Conservation (phyloP, 148 eudicot species). For the Beta vulgaris region DNA sequence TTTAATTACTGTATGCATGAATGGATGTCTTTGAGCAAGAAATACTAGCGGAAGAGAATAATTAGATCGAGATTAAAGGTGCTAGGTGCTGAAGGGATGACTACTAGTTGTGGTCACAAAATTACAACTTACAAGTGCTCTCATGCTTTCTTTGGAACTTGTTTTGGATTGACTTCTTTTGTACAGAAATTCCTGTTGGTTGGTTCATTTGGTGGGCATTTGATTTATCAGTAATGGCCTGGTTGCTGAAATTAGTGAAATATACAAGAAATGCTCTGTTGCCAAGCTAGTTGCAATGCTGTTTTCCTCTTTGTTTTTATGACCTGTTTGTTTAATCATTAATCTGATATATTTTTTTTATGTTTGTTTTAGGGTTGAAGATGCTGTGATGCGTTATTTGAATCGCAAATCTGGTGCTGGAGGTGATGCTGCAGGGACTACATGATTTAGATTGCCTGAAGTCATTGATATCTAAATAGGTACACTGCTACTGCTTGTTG, state of each 20-base stretch:
- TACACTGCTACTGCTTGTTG: not conserved
- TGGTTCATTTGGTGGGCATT: not conserved
- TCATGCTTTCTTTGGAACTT: not conserved
- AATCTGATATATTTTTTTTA: not conserved
- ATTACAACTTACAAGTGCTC: not conserved
- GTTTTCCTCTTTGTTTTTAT: not conserved
- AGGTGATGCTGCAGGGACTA: slow-evolving; percentile 53
- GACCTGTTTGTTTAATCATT: not conserved
- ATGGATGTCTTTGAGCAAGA: not conserved
- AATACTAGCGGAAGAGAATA: not conserved
- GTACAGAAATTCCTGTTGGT: not conserved
- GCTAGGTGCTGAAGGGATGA: not conserved
- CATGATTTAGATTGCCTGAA: slow-evolving; percentile 29
- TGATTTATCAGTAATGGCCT: not conserved
- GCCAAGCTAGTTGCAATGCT: not conserved
- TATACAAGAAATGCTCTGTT: no score
- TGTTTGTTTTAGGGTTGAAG: slow-evolving; percentile 60
- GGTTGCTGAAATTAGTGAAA: no score
- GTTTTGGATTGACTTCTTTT: not conserved
- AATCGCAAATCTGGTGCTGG: slow-evolving; percentile 65
- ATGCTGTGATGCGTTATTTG: slow-evolving; percentile 80
- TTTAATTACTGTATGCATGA: no score
- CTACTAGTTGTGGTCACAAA: not conserved
- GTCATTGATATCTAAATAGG: not conserved
- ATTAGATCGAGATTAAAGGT: not conserved